phyloP scores from a whole-genome alignment of 2,329 filamentous ascomycete genomes.

The Fusarium anthophilum region DNA sequence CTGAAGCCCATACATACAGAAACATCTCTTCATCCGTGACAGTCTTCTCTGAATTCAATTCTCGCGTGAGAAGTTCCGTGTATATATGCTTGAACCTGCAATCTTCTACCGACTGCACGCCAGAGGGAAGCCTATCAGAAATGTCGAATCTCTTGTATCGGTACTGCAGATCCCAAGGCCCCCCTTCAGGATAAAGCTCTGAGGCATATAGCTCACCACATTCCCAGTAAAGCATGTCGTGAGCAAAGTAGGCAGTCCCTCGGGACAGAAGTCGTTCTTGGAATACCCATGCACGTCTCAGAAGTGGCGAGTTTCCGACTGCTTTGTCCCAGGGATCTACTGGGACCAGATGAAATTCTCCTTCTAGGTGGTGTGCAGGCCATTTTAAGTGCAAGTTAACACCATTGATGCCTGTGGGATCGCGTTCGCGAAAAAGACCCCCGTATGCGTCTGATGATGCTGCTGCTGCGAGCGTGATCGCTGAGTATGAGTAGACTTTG shows the following conservation, averaged over 20 bases:
- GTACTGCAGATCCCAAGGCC: neutral
- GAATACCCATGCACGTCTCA: neutral
- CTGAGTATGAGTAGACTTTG: neutral
- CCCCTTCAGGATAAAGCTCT: neutral
- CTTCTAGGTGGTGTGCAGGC: neutral
- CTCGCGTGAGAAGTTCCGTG: neutral
- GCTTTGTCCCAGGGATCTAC: neutral
- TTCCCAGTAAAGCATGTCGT: conserved; percentile 7
- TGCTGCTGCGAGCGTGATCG: neutral
- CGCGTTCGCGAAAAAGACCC: neutral
- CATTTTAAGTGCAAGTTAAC: neutral
- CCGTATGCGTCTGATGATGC: neutral
- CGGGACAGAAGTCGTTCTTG: neutral
- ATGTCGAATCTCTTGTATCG: neutral
- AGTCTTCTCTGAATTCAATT: accelerated
- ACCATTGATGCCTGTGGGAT: neutral
- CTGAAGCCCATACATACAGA: conserved; percentile 2
- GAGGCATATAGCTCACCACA: neutral
- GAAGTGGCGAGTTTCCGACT: neutral
- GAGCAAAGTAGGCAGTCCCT: neutral
- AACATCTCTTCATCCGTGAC: neutral
- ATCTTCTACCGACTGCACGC: neutral
- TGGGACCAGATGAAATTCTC: neutral
- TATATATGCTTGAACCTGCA: conserved; percentile 7
- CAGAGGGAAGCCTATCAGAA: neutral